Evolutionary conservation across 2,329 filamentous ascomycete species (phyloP).

Genomic region (Pezicula radicicola): DNA sequence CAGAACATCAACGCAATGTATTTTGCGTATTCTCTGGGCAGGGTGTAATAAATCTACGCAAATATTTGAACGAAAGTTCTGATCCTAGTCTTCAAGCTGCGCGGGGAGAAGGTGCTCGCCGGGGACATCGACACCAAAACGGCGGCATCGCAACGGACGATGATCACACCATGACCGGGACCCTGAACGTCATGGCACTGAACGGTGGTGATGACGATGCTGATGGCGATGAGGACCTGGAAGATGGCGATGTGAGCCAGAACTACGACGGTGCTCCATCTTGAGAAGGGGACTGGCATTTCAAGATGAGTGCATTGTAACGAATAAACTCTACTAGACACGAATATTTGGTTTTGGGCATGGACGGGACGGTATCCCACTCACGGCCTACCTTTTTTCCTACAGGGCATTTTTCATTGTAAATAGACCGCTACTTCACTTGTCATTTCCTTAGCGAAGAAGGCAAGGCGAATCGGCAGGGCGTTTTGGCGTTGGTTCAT

Average conservation of each 20-base stretch:
- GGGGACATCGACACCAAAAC: conserved; percentile 55
- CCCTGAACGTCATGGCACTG: conserved; percentile 17
- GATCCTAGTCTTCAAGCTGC: conserved; percentile 69
- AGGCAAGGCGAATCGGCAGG: too few relatives aligned
- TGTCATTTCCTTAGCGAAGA: too few relatives aligned
- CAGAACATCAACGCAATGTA: conserved; percentile 87
- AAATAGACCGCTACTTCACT: too few relatives aligned
- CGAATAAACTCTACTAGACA: too few relatives aligned
- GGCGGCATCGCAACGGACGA: conserved; percentile 79
- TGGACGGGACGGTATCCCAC: too few relatives aligned
- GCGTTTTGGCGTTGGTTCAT: too few relatives aligned
- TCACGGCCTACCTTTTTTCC: too few relatives aligned
- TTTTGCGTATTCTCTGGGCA: conserved; percentile 96
- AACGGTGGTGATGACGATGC: conserved; percentile 15
- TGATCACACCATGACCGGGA: conserved; percentile 38
- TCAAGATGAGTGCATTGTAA: not conserved
- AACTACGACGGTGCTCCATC: not conserved
- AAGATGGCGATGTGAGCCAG: conserved; percentile 14
- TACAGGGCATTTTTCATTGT: too few relatives aligned
- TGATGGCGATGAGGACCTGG: conserved; percentile 19
- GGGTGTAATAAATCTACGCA: conserved; percentile 74
- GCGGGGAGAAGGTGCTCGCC: conserved; percentile 66
- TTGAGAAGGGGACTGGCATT: conserved; percentile 1
- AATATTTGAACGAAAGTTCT: conserved; percentile 65
- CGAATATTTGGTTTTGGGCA: too few relatives aligned